Base-by-base conservation (phyloP, 2,329 filamentous ascomycete genomes). In the Cryoendolithus antarcticus region DNA sequence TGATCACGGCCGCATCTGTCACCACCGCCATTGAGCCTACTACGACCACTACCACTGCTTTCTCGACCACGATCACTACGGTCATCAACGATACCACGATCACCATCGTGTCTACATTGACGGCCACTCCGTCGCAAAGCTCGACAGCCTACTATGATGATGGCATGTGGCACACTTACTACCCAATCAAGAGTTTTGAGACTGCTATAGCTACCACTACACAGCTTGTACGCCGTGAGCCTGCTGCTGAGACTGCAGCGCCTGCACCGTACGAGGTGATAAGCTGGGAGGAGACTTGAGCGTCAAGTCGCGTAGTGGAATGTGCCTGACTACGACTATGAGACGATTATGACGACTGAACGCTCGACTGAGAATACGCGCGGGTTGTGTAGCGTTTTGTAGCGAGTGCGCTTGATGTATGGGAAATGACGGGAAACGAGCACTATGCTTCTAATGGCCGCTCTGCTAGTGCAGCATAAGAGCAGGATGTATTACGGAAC, bases 151-250 rank as follows among this genome's bases (percentile, higher is more conserved):
- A 62, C 51, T 67, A 66, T 41, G 64, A 66, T 41, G 49, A 63
- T 37, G 64, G 64, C n/a, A 47, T 62, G 49, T 67, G 63, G 63
- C 62, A 66, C 43, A 67, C 64, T 4, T 52, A 43, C 13, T 67
- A 67, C 44, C 48, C 51, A 1, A 45, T 63, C 43, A 61, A 62
- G 44, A 56, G 52, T 12, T 32, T 9, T 4, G 12, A 15, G 28
- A 19, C 34, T 8, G 12, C 34, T 11, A 6, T 24, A 27, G 30
- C 28, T 9, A 30, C 29, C 6, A 30, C 13, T 8, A 30, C 28
- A 10, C 30, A 9, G 12, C 13, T 15, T 15, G 28, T 6, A 6
- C 15, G 27, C 7, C 24, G 24, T n/a, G 38, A 15, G 27, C 19
- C 28, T 6, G 13, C 29, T 19, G 24, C 21, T 12, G 11, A 13